A percentile compares a stretch with the other conserved stretches of the same genome.
phyloP scores from a whole-genome alignment of 331 rosid genomes.

The Erythrophleum ivorense region DNA sequence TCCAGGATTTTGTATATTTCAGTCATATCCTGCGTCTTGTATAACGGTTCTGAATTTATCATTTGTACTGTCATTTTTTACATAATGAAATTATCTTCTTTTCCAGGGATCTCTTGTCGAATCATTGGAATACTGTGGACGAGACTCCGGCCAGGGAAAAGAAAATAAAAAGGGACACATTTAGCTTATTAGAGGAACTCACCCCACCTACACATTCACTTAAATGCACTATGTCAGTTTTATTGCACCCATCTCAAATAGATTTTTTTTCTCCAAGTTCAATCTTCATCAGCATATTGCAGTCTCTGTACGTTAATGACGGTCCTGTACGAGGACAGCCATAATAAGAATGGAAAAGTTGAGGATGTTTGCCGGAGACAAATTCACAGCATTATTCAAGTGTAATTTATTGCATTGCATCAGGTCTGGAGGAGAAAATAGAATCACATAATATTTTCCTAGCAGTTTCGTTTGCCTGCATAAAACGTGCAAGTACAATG shows the following conservation, averaged over 20 bases:
- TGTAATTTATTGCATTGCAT: background rate
- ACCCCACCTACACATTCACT: background rate
- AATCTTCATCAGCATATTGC: background rate
- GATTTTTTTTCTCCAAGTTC: too few species aligned
- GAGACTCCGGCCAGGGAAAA: background rate
- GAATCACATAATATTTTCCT: background rate
- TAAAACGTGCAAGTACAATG: conserved; percentile 3
- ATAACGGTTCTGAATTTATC: background rate
- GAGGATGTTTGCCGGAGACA: background rate
- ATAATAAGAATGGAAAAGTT: background rate
- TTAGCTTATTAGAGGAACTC: background rate
- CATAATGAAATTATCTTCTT: background rate
- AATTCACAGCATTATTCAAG: background rate
- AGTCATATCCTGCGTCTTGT: background rate
- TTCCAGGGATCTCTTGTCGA: background rate
- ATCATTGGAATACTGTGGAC: background rate
- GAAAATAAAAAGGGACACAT: too few species aligned
- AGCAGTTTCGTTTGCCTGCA: background rate
- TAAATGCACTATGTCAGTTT: background rate
- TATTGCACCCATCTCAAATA: background rate
- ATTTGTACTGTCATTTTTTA: background rate
- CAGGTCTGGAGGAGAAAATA: background rate
- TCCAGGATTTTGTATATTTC: background rate
- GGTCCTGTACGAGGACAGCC: background rate
- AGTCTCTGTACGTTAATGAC: too few species aligned